Evolutionary conservation across 805 yeast genomes (phyloP), one percentile per base, ranked within the genome.

Genomic region (Brettanomyces bruxellensis): DNA sequence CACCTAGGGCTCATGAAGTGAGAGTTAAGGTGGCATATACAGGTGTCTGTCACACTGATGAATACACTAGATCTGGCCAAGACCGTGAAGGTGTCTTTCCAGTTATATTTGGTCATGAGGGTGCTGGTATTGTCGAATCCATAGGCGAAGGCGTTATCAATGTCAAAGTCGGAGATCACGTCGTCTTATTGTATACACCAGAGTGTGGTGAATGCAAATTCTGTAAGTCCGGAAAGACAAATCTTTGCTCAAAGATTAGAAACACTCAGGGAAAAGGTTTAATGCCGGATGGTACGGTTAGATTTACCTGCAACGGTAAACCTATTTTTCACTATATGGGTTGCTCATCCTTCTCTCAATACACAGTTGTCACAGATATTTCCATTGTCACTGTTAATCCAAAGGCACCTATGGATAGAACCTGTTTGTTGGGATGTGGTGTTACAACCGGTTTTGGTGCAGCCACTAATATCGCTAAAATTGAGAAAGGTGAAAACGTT

Each of bases 381-480:
- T 89, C 97, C 11, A 87, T 93, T 41, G 99, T 90, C 48, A 93
- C 95, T 14, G 87, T 93, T 54, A 81, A 88, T 65, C 82, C 83
- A 49, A 68, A 78, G 54, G 97, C 96, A 49, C 85, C 87, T 51
- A 74, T 81, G 64, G 95, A 87, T 61, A 79, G 83, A 62, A 85
- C 90, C 37, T 89, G 98, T 72, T 70, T 95, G 66, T 78, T 95
- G 58, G 99, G 99, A 44, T 93, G 99, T 68, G 99, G 99, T 73
- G 86, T 93, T 60, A 93, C 99, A 46, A 93, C 99, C 45, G 99
- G 99, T 53, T 86, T 86, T 64, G 99, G 99, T 67, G 96, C 98
- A 44, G 99, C 97, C 46, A 78, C 86, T 57, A 86, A 86, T 71
- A 87, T 96, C 44, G 98, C 97, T 49, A 75, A 86, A 57, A 91